Evolutionary conservation across 1,284 basidiomycete genomes (phyloP), one percentile per base, ranked within the genome.

Genomic region (Puccinia horiana): DNA sequence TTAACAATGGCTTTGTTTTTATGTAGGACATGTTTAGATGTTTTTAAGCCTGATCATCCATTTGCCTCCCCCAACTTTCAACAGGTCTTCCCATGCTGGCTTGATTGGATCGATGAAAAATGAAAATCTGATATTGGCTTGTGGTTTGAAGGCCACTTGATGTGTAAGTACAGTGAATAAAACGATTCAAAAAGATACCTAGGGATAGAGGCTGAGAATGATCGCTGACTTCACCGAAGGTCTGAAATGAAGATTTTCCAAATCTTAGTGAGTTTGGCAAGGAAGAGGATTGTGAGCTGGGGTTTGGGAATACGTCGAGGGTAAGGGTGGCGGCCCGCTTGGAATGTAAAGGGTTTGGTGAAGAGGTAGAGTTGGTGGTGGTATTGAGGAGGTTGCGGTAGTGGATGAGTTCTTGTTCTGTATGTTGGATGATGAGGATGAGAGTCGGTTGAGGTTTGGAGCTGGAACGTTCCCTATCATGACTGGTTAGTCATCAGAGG

Each of bases 1-100:
- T n/a, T n/a, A n/a, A n/a, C n/a, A n/a, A n/a, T n/a, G n/a, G n/a
- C n/a, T n/a, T n/a, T n/a, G n/a, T n/a, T n/a, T n/a, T n/a, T n/a
- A n/a, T n/a, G n/a, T n/a, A n/a, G n/a, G n/a, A n/a, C n/a, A n/a
- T n/a, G n/a, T n/a, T n/a, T n/a, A n/a, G n/a, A n/a, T n/a, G n/a
- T 94, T 94, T 86, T 91, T 91, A 73, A 95, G 89, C 83, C 94
- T 92, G 83, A 95, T 91, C 83, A 93, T 93, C 93, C 94, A 95
- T 88, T 95, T 95, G n/a, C 94, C 94, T 40, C 94, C 94, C n/a
- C 90, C 87, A 75, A 92, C 88, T 87, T 95, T 95, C 80, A 94
- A 88, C 1, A 93, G 93, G 87, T 95, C 94, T 87, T 95, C 94
- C 94, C 94, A 95, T 9, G 95, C 92, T 0, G 94, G 94, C 81